phyloP scores from a whole-genome alignment of 2,329 filamentous ascomycete genomes.

The Colletotrichum sp. region DNA sequence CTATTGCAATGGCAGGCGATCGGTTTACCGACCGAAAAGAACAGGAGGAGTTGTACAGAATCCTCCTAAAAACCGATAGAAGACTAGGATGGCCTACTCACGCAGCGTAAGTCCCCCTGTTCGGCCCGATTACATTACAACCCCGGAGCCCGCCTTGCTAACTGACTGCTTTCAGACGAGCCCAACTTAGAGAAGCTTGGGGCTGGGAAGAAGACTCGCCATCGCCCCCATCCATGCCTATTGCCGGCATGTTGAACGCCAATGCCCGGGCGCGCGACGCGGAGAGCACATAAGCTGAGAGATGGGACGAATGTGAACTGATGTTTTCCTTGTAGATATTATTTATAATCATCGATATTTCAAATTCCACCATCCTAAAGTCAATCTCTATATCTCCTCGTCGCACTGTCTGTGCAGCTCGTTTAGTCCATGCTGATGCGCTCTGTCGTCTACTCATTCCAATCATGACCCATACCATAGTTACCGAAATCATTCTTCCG shows the following conservation, averaged over 20 bases:
- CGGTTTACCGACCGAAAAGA: constrained; percentile 39
- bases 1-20: constrained; percentile 39
- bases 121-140: background rate
- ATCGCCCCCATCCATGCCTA: constrained; percentile 3
- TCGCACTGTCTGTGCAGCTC: background rate
- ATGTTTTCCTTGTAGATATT: background rate
- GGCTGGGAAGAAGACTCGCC: background rate
- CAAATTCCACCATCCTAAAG: background rate
- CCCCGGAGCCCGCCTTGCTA: background rate
- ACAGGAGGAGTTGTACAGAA: constrained; percentile 39
- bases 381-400: background rate
- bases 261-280: background rate
- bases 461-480: background rate
- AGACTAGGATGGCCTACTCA: constrained; percentile 32
- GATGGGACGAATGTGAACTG: background rate
- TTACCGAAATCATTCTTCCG: background rate
- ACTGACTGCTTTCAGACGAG: background rate
- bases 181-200: constrained; percentile 4
- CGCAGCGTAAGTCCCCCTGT: constrained; percentile 27
- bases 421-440: background rate
- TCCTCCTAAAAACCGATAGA: constrained; percentile 35
- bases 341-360: background rate
- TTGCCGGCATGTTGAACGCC: background rate
- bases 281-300: background rate
- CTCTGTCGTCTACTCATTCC: background rate